A percentile compares a stretch with the other conserved stretches of the same genome.
Evolutionary conservation across 768 basidiomycete species (phyloP).

Genomic region (Phaffia australis): DNA sequence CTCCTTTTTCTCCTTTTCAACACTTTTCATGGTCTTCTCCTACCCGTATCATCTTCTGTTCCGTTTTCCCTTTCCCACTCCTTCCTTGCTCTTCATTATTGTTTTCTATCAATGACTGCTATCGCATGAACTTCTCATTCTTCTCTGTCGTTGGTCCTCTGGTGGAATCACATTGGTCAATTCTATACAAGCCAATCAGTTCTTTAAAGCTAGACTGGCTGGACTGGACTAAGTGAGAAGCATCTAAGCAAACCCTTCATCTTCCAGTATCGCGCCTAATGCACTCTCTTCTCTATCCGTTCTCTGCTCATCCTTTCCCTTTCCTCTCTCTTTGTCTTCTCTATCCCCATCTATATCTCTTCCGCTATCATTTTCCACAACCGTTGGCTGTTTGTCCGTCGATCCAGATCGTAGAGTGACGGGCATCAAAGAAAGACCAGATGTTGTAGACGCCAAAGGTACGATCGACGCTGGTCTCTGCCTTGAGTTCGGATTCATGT

Average conservation of each 20-base stretch:
- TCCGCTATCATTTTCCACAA: no score
- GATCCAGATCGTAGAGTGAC: no score
- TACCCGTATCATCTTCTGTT: neutral
- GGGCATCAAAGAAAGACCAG: no score
- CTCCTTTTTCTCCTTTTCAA: no score
- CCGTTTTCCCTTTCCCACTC: neutral
- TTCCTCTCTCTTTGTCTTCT: neutral
- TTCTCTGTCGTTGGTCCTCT: slow-evolving; percentile 3
- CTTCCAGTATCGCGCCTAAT: neutral
- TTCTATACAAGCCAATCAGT: neutral
- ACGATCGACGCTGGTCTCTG: no score
- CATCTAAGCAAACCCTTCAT: neutral
- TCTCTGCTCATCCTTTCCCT: neutral
- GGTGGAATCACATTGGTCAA: no score
- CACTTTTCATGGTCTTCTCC: neutral
- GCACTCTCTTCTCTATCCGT: neutral
- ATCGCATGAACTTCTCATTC: neutral
- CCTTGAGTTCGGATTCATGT: no score
- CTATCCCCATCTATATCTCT: no score
- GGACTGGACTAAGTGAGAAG: neutral
- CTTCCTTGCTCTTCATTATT: neutral
- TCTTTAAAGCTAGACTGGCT: neutral
- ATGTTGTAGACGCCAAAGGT: no score
- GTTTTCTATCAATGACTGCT: neutral
- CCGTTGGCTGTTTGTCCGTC: no score